These are phyloP conservation scores for Pseudotsuga menziesii DNA, from an alignment of 75 land plant genomes.

Conservation along the genomic window DNA sequence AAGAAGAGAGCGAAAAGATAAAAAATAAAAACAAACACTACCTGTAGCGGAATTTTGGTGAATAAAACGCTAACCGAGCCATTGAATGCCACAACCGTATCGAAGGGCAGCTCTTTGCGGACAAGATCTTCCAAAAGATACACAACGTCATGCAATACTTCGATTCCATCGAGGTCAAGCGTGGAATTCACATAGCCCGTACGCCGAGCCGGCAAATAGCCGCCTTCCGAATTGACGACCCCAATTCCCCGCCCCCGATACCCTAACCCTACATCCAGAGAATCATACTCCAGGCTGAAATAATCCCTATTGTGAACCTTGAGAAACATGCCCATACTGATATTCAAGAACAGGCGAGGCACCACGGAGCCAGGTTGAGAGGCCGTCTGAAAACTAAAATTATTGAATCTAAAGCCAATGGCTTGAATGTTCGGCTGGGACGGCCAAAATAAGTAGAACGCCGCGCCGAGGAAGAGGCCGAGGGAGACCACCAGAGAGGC, in stretches of 20 bases:
- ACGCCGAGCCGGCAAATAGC: conserved; percentile 27
- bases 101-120: conserved; percentile 35
- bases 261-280: conserved; percentile 26
- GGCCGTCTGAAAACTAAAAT: conserved; percentile 17
- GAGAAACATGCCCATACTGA: conserved; percentile 24
- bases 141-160: conserved; percentile 32
- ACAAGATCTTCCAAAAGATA: conserved; percentile 48
- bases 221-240: conserved; percentile 31
- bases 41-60: conserved; percentile 33
- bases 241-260: conserved; percentile 44
- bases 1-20: too few species aligned
- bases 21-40: not conserved
- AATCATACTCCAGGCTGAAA: conserved; percentile 28
- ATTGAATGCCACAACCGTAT: conserved; percentile 22
- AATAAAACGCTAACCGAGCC: conserved; percentile 30
- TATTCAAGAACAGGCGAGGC: conserved; percentile 23
- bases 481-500: not conserved
- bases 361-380: not conserved
- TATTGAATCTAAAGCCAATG: conserved; percentile 26
- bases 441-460: conserved; percentile 21
- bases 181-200: conserved; percentile 37
- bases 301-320: conserved; percentile 30
- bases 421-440: conserved; percentile 14
- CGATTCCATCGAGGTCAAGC: conserved; percentile 40
- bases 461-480: not conserved